Base-by-base conservation (phyloP, 139 green algal species). In the Coelastrella sp. region DNA sequence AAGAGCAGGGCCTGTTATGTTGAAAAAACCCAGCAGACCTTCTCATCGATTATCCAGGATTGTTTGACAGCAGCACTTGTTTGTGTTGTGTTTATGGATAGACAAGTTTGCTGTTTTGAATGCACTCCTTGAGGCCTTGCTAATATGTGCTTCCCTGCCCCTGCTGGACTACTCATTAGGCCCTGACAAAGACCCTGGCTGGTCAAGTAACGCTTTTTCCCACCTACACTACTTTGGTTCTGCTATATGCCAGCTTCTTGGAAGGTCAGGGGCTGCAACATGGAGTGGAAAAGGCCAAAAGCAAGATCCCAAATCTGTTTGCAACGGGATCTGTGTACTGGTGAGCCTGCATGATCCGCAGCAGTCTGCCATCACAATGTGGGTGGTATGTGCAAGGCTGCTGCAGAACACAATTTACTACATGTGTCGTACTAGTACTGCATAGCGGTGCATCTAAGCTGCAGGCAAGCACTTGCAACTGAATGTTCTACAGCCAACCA, bases 181-280 rank as follows among this genome's bases (percentile, higher is more conserved):
- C 88, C 8, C 20, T 85, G 7, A 90, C 72, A 6, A 95, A 95
- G 85, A 87, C 84, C 4, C 78, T 90, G 25, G 59, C 87, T 15
- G 90, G 92, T 24, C 92, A 95, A 75, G 76, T 91, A 8, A 94
- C 91, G 6, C 60, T 96, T 1, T 96, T 96, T 25, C 93, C 93
- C 0, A 78, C 89, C 24, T 95, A 95, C 87, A 87, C 86, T 0
- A 27, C 59, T 0, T n/a, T 87, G 1, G 93, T 96, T 56, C 90
- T 91, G 58, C 19, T 66, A 0, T 93, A 91, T 78, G 88, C 94
- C 68, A 89, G 85, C 11, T 17, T 90, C 49, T 80, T 96, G 17
- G 93, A 95, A 59, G 93, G 93, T 6, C 66, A 75, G 11, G 65
- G 82, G 24, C 49, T 92, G 68, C 70, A 68, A 57, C 59, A 84